Conservation (phyloP, 441 rosid genomes). For the Erodium moschatum region DNA sequence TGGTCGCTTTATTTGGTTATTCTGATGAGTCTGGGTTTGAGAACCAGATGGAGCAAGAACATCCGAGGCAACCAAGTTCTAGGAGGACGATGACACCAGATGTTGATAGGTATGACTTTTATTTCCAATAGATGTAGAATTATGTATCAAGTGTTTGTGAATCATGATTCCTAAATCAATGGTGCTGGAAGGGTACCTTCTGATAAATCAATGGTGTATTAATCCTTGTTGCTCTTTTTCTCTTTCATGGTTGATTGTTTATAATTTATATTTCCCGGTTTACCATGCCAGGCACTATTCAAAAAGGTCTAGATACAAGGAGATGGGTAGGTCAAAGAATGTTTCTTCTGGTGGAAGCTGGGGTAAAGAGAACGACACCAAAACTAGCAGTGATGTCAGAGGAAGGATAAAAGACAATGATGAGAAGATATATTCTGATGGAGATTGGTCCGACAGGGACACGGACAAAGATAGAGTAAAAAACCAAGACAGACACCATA, state of each 20-base stretch:
- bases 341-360: conserved; percentile 27
- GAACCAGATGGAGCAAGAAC: conserved; percentile 34
- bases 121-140: background rate
- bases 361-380: conserved; percentile 25
- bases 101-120: conserved; percentile 33
- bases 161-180: background rate
- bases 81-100: conserved; percentile 26
- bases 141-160: background rate
- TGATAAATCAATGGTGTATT: background rate
- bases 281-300: conserved; percentile 33
- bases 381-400: conserved; percentile 20
- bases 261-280: conserved; percentile 16
- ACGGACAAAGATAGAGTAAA: conserved; percentile 14
- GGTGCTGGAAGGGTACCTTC: conserved; percentile 5
- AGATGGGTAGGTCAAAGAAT: conserved; percentile 21
- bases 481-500: conserved; percentile 8
- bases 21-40: conserved; percentile 34
- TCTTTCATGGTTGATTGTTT: background rate
- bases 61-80: conserved; percentile 25
- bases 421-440: conserved; percentile 27
- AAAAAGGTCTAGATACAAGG: conserved; percentile 45
- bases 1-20: conserved; percentile 75
- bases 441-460: conserved; percentile 27
- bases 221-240: background rate
- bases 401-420: conserved; percentile 16